Evolutionary conservation across 495 filamentous ascomycete species (phyloP), one percentile per base, ranked within the genome.

Genomic region (Neurospora cerealis): DNA sequence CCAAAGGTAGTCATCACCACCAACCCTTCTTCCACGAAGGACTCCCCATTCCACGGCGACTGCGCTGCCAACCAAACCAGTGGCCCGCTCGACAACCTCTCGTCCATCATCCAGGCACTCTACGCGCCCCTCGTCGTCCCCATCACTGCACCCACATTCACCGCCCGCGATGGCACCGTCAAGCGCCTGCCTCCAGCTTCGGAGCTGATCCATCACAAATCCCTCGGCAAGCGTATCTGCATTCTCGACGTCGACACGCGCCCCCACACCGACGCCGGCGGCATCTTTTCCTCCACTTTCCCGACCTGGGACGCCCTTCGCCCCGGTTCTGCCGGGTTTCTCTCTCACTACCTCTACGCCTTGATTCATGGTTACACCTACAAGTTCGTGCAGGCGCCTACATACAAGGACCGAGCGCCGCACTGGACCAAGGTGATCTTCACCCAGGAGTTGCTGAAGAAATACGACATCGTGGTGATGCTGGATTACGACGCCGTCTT

Each of bases 331-430:
- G 76, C 78, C 7, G 84, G 83, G 60, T 80, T 83, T 72, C 76
- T 85, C 4, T 80, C 77, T 54, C 84, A 85, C 77, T 85, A 82
- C 72, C 73, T 85, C 41, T 85, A 82, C 69, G 84, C 86, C 46
- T 79, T 74, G 70, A 85, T 88, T 62, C 86, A 88, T 77, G 85
- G 85, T 73, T 87, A 88, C 81, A 82, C 86, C 72, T 88, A 88
- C 81, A 83, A 86, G 73, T 83, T 87, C 46, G 78, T 87, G 71
- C 81, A 80, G 17, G 77, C 81, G 10, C 79, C 78, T 11, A 60
- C 75, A 37, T 81, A 79, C 74, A n/a, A 40, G 10, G 80, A 81
- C 60, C 80, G 82, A 69, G 81, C 79, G 37, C 80, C 81, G 42
- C 85, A 86, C 48, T 88, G 86, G 86, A 79, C 81, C 71, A 87